Evolutionary conservation across 495 filamentous ascomycete genomes (phyloP), one percentile per base, ranked within the genome.

Genomic region (Daldinia grandis): DNA sequence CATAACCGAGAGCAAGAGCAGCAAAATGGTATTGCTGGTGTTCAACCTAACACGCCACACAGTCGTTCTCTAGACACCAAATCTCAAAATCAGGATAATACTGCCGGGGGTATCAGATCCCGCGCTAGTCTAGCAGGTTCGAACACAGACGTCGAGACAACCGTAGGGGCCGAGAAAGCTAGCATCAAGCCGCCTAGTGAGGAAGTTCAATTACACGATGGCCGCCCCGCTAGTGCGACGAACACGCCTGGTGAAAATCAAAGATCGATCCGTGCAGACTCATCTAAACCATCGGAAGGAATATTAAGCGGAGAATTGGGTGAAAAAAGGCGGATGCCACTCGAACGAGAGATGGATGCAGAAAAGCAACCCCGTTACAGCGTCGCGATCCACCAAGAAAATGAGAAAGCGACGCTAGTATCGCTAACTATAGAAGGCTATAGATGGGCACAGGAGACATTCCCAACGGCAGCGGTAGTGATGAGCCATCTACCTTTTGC

Each of bases 401-500:
- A 27, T 33, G 50, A 33, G 15, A 38, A 42, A 47, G 19, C 51
- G 24, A 70, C 86, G 0, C 79, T 90, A 14, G 79, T 81, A 7
- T 88, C 86, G 1, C 57, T 86, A 0, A 47, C 73, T 17, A 64
- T 54, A 10, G 77, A 86, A 14, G 17, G 58, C 0, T 86, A 84
- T 66, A 69, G 74, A 15, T 91, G 88, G 88, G 79, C 75, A 1
- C 85, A 88, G 47, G 87, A 90, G 73, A 90, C 88, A 0, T 91
- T 91, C 62, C 88, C 89, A 14, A 91, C 88, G 0, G 84, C 84
- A 27, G 86, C 86, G 0, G 84, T 87, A 0, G 88, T 91, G 0
- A 65, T 87, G 4, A 73, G 81, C 2, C 87, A 89, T 72, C 78
- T 91, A 28, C 89, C 89, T 3, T 87, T 86, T 38, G 83, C 87